Evolutionary conservation across 1,284 basidiomycete genomes (phyloP).

Genomic region (Phellopilus nigrolimitatus): DNA sequence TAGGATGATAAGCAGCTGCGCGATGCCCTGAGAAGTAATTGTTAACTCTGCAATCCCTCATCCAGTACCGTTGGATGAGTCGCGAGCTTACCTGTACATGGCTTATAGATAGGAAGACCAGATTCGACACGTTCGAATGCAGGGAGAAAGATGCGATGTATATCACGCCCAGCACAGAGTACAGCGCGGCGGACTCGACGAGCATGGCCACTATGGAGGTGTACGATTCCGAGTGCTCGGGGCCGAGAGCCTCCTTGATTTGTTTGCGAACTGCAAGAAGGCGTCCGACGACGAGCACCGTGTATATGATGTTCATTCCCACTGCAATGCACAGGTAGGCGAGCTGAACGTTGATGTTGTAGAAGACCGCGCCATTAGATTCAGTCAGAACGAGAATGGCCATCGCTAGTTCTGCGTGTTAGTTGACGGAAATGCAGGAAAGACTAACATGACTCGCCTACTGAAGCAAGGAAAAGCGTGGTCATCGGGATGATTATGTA

Average conservation of each 20-base stretch:
- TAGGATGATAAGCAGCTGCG: conserved; percentile 10
- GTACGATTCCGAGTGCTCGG: conserved; percentile 25
- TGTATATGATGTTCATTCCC: conserved; percentile 29
- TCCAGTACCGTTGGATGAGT: too few species aligned
- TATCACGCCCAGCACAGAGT: conserved; percentile 4
- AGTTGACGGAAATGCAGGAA: not conserved
- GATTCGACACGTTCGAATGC: conserved; percentile 3
- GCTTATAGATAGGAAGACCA: conserved; percentile 10
- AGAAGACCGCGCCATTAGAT: conserved; percentile 24
- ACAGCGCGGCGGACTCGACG: conserved; percentile 28
- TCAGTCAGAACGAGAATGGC: conserved; percentile 27
- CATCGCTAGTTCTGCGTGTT: conserved; percentile 22
- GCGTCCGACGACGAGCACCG: conserved; percentile 27
- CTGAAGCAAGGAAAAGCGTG: conserved; percentile 24
- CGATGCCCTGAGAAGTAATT: too few species aligned
- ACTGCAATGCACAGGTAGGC: conserved; percentile 29
- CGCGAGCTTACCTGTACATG: conserved; percentile 8
- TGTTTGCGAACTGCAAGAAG: conserved; percentile 24
- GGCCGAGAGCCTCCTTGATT: conserved; percentile 22
- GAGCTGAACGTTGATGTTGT: conserved; percentile 26
- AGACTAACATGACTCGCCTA: conserved; percentile 25
- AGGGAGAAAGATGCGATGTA: not conserved
- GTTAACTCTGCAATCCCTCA: too few species aligned
- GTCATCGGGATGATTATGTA: conserved; percentile 25
- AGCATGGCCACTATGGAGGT: conserved; percentile 23